phyloP scores from a whole-genome alignment of 371 early-diverging fungal species.

The Mucor mucedo region DNA sequence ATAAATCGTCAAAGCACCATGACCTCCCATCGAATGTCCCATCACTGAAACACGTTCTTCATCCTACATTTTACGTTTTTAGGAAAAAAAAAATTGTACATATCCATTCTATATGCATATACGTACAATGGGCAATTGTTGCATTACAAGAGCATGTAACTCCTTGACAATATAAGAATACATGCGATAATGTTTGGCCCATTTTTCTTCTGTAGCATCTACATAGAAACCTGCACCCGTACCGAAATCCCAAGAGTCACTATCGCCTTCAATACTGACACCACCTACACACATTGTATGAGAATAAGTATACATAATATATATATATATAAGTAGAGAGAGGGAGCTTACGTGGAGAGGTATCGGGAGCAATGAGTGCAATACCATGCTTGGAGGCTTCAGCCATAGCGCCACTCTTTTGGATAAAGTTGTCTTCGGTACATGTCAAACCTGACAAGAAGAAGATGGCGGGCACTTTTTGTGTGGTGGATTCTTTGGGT shows the following conservation, averaged over 20 bases:
- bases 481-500: conserved; percentile 58
- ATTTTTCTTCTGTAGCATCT: conserved; percentile 76
- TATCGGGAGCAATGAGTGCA: conserved; percentile 85
- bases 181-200: conserved; percentile 82
- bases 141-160: conserved; percentile 62
- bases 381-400: conserved; percentile 71
- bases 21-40: conserved; percentile 94
- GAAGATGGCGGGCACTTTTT: conserved; percentile 69
- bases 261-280: conserved; percentile 54
- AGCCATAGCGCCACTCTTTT: conserved; percentile 80
- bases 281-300: conserved; percentile 34
- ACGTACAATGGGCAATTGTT: conserved; percentile 67
- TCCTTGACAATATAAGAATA: conserved; percentile 83
- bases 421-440: conserved; percentile 86
- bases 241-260: conserved; percentile 61
- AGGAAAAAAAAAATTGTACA: background rate
- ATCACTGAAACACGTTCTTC: conserved; percentile 66
- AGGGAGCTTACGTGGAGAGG: conserved; percentile 73
- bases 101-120: background rate
- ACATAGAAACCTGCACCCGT: conserved; percentile 85
- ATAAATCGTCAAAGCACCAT: conserved; percentile 82
- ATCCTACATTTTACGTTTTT: conserved; percentile 50
- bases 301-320: background rate
- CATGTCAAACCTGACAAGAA: conserved; percentile 79
- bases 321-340: background rate